Evolutionary conservation across 306 rosid genomes (phyloP).

Genomic region (Hippophae tibetana): DNA sequence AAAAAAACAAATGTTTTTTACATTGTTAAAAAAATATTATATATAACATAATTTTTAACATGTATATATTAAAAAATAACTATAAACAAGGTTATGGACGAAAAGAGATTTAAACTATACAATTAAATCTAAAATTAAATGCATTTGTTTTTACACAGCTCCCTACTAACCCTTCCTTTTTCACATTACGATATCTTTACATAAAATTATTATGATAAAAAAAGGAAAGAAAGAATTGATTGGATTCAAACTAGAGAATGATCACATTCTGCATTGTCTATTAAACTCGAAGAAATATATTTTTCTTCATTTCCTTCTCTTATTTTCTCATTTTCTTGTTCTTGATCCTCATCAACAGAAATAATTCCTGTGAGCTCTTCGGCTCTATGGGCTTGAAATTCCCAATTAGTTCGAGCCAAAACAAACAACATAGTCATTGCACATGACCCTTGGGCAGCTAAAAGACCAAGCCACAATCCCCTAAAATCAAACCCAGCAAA

Average conservation of each 20-base stretch:
- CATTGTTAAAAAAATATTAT: no score
- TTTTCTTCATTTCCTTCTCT: not conserved
- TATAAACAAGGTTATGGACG: no score
- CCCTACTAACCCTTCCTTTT: no score
- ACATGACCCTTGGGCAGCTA: slow-evolving; percentile 76
- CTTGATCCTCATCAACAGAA: slow-evolving; percentile 7
- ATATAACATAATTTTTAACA: no score
- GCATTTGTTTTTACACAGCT: no score
- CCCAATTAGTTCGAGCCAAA: slow-evolving; percentile 69
- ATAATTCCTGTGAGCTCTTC: slow-evolving; percentile 43
- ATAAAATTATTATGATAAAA: no score
- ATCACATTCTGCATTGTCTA: not conserved
- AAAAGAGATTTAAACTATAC: no score
- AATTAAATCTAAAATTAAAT: no score
- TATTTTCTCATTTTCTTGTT: not conserved
- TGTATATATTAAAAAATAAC: no score
- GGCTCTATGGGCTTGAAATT: slow-evolving; percentile 50
- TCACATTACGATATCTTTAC: no score
- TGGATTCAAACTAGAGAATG: not conserved
- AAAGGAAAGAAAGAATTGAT: no score
- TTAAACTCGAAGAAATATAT: not conserved
- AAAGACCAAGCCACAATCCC: slow-evolving; percentile 78
- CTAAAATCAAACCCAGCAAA: slow-evolving; percentile 58
- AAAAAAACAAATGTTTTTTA: no score
- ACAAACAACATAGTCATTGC: slow-evolving; percentile 58